Evolutionary conservation across 768 basidiomycete genomes (phyloP).

Genomic region (Russula earlei): DNA sequence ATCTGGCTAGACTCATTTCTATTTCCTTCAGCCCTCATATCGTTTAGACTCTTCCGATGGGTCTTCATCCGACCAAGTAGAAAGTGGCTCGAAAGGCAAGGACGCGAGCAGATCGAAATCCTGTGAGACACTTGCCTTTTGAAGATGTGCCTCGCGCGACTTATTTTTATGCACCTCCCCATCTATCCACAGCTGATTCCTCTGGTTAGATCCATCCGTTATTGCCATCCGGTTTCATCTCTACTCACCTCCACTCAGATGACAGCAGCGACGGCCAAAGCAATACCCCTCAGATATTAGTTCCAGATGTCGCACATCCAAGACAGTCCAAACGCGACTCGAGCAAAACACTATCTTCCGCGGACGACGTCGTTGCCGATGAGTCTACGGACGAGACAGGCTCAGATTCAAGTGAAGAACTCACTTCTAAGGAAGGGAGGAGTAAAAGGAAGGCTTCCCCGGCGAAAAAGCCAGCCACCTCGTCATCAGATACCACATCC

Average conservation of each 20-base stretch:
- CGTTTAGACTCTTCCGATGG: slow-evolving; percentile 20
- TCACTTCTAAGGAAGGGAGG: background rate
- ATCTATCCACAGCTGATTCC: background rate
- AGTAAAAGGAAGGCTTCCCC: background rate
- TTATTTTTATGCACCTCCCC: background rate
- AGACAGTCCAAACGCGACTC: slow-evolving; percentile 6
- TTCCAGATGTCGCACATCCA: background rate
- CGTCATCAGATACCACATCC: slow-evolving; percentile 11
- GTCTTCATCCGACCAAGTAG: slow-evolving; percentile 16
- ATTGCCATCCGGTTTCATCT: background rate
- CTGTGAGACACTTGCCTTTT: slow-evolving; percentile 7
- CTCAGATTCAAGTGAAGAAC: background rate
- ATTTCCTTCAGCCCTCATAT: background rate
- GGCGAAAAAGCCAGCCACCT: background rate
- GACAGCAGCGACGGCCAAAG: background rate
- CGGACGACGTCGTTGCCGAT: no score
- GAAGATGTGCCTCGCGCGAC: slow-evolving; percentile 1
- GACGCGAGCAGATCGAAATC: background rate
- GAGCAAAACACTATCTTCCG: slow-evolving; percentile 17
- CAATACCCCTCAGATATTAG: background rate
- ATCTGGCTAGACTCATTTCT: background rate
- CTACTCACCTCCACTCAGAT: slow-evolving; percentile 1
- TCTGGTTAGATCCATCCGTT: background rate
- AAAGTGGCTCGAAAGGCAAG: background rate
- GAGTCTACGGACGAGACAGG: no score